phyloP scores from a whole-genome alignment of 371 early-diverging fungal species.

The Mortierella sp. region DNA sequence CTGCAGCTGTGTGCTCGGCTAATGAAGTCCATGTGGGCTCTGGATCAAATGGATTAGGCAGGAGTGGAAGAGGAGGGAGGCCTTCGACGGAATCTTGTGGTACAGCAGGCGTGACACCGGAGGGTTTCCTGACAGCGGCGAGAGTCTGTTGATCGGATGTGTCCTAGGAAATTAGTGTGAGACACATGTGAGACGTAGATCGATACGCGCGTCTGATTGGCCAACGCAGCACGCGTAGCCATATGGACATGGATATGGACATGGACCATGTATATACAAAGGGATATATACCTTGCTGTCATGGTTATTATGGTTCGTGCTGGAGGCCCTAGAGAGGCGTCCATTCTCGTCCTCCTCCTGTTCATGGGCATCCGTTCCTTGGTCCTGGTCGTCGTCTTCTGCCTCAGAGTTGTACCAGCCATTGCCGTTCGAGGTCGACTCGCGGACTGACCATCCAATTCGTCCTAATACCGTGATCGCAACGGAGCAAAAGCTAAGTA shows the following conservation, averaged over 20 bases:
- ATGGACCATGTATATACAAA: too few relatives aligned
- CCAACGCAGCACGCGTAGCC: not conserved
- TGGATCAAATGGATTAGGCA: constrained; percentile 47
- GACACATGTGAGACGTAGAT: too few relatives aligned
- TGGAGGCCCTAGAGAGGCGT: constrained; percentile 30
- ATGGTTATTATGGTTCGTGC: constrained; percentile 10
- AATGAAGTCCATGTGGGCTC: constrained; percentile 73
- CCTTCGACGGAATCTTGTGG: constrained; percentile 28
- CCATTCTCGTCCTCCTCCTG: constrained; percentile 17
- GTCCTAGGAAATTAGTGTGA: constrained; percentile 5
- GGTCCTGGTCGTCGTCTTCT: constrained; percentile 44
- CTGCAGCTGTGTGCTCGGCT: constrained; percentile 71
- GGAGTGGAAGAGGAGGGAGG: constrained; percentile 23
- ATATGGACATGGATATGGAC: too few relatives aligned
- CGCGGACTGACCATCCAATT: constrained; percentile 39
- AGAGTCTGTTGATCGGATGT: constrained; percentile 48
- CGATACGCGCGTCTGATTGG: not conserved
- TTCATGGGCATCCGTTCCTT: constrained; percentile 10
- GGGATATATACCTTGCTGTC: constrained; percentile 19
- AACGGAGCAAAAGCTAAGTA: too few relatives aligned
- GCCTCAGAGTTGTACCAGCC: constrained; percentile 51
- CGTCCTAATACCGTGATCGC: constrained; percentile 9
- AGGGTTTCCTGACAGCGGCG: constrained; percentile 25
- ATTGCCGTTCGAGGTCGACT: constrained; percentile 42
- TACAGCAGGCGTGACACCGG: constrained; percentile 28